phyloP scores from a whole-genome alignment of 352 stramenopile species.

The Phytophthora ohioensis region DNA sequence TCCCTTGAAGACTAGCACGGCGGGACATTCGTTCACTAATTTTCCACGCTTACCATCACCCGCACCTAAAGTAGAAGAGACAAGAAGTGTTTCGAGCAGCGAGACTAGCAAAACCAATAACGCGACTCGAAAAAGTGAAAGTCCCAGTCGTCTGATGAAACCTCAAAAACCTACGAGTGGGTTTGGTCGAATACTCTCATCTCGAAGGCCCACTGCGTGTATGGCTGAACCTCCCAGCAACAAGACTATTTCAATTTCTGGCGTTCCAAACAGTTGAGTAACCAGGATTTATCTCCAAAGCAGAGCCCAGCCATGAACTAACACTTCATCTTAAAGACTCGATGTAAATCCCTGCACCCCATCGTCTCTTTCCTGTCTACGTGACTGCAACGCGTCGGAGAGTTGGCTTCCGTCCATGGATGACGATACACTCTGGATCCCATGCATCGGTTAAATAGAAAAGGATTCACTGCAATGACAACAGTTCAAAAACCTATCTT shows the following conservation, averaged over 20 bases:
- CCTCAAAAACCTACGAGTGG: constrained; percentile 38
- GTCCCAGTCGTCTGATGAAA: background rate
- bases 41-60: constrained; percentile 13
- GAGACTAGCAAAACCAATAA: background rate
- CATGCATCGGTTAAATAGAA: no score
- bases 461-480: no score
- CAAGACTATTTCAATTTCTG: background rate
- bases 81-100: constrained; percentile 4
- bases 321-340: background rate
- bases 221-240: background rate
- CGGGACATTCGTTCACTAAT: constrained; percentile 16
- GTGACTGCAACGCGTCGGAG: no score
- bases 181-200: constrained; percentile 31
- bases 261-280: background rate
- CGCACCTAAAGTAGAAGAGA: constrained; percentile 30
- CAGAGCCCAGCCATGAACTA: background rate
- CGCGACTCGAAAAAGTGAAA: background rate
- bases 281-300: background rate
- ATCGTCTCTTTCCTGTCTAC: no score
- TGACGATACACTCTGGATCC: no score
- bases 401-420: no score
- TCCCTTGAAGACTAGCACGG: constrained; percentile 7
- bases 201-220: constrained; percentile 13
- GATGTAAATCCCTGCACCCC: no score
- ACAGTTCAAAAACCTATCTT: no score